Base-by-base conservation (phyloP, 2,329 filamentous ascomycete genomes). In the Epichloe elymi region DNA sequence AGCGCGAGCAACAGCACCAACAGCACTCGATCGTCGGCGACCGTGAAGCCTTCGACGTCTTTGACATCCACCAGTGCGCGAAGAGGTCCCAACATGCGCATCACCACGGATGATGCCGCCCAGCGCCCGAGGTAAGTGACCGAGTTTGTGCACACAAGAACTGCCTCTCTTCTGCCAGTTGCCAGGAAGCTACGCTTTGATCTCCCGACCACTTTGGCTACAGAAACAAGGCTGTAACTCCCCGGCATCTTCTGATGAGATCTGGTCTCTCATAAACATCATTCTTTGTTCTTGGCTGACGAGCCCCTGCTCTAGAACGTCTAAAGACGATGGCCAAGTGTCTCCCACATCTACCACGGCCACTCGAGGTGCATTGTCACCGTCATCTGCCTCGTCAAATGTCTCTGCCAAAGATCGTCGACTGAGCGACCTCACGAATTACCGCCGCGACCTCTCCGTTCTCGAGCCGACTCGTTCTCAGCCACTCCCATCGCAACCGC, bases 361-460 rank as follows among this genome's bases (percentile, higher is more conserved):
- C 55, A 63, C 69, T 57, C 70, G 71, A 61, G 62, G 68, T 58
- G 65, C 68, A 55, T 63, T 74, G 58, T 78, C 76, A 54, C 73
- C 69, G 53, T 70, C 72, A 35, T 69, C 70, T 50, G 67, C 67
- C 41, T 61, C 65, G 54, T 63, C 57, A 57, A 57, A 57, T 73
- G 58, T 71, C 69, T 49, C 67, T 53, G 71, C 71, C 54, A 67
- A 71, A 65, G 78, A 78, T 56, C 76, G 74, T 60, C 72, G 75
- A 58, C 65, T 76, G 62, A 77, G 74, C 69, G 80, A 84, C 62
- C 75, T 86, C 59, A 73, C 73, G 63, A 83, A 85, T 64, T 84
- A 87, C 64, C 80, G 83, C 61, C 84, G 83, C 69, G 83, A 88
- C 60, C 76, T 87, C 51, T 76, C 81, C 58, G 78, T 83, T 53